Evolutionary conservation across 208 protist genomes (phyloP), one percentile per base, ranked within the genome.

Genomic region (Crithidia expoeki): DNA sequence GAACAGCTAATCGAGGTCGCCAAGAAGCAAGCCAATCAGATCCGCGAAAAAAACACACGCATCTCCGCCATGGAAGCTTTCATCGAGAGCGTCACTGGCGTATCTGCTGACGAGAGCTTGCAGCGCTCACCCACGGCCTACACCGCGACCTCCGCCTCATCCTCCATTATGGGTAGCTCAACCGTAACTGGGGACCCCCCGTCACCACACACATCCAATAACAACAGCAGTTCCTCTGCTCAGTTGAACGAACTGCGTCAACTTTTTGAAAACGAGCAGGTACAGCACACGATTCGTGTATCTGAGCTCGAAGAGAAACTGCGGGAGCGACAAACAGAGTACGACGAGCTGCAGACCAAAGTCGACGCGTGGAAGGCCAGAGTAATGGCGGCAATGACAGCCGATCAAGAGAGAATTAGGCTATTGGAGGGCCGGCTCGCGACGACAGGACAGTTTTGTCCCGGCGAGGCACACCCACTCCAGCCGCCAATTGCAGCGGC

Each of bases 1-100:
- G 83, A 81, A 53, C 67, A 89, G 49, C 69, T 92, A 12, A 87
- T 92, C 50, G 79, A 85, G 21, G 58, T 89, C 10, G 86, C 86
- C 7, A 85, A 85, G 70, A 85, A 80, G 59, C 80, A 89, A 55
- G 74, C 80, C 10, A 71, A 12, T 23, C 72, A 83, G 30, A 88
- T 86, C 30, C 72, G 76, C 33, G 80, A 87, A 59, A 92, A 92
- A 59, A 87, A 84, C 70, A 65, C 17, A 2, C 77, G 76, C 60
- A 85, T 91, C 23, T 55, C 49, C 19, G 44, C 63, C 3, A 74
- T 88, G 51, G 82, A 88, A 63, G 10, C 77, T 0, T 74, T 88
- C 33, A 78, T 91, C 14, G 71, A 86, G 42, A 75, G 63, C 5
- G 49, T 86, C 36, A 91, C 76, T 14, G 74, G 74, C 12, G 28